Base-by-base conservation (phyloP, 2,329 filamentous ascomycete species). In the Epichloe sibirici region DNA sequence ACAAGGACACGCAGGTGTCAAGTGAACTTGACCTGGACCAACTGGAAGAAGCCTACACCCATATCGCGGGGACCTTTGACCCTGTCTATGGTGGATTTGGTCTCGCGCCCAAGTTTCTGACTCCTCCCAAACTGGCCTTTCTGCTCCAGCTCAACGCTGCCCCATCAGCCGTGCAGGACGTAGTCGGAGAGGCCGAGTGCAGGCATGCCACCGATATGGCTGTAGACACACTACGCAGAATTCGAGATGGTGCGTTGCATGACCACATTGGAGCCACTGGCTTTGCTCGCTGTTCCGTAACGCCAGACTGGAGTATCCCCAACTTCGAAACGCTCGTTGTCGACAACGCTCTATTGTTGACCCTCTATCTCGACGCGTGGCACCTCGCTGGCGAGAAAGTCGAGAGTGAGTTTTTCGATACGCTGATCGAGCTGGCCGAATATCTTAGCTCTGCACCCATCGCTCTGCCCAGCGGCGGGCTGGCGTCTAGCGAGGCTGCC, bases 251-350 rank as follows among this genome's bases (percentile, higher is more conserved):
- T 48, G 76, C 74, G 4, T 60, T 82, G 55, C 69, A 74, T 50
- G 79, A 82, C 54, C 79, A 82, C 53, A 64, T 82, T 8, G 76
- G 76, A 1, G 72, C 71, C 1, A 63, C 64, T 6, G 79, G 79
- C 3, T 81, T 82, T 58, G 71, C 75, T 38, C 81, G 91, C 49
- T 96, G 95, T 65, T 95, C 89, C 13, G 86, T 95, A 7, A 97
- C 91, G 0, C 74, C 82, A 13, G 88, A 97, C 68, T 98, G 93
- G 93, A 88, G 86, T 57, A 73, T 97, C 46, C 93, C 93, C 11
- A 90, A 95, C 66, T 98, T 97, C 61, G 93, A 98, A 71, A 97
- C 97, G 73, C 90, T 97, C 78, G 79, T 96, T 9, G 90, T 89
- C 51, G 93, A 97, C 63, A 95, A 98, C 62, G 85, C 88, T 0